Percentiles rank a stretch among this genome's conserved stretches.
Evolutionary conservation across 768 basidiomycete genomes (phyloP).

Genomic region (Mycena leptocephala): DNA sequence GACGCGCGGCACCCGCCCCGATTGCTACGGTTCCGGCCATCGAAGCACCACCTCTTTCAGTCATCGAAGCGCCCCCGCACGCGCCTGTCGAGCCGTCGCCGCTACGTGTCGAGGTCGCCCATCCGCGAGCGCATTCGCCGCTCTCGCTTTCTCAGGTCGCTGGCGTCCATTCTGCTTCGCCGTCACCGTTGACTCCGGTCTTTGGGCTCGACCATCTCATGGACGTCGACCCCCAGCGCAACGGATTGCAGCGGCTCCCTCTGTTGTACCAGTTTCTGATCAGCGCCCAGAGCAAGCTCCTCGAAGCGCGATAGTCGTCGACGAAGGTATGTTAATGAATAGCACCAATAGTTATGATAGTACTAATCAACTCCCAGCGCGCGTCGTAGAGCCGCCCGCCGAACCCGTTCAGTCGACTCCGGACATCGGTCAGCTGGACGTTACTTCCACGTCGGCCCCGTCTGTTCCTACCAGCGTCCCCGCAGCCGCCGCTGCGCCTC

Average conservation of each 20-base stretch:
- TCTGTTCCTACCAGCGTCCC: not conserved
- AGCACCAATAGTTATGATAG: not conserved
- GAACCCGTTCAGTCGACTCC: not conserved
- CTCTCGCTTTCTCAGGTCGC: conserved; percentile 28
- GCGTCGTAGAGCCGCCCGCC: not conserved
- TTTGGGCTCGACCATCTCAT: conserved; percentile 12
- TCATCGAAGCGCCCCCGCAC: not conserved
- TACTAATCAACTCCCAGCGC: not conserved
- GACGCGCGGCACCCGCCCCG: not conserved
- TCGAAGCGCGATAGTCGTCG: not conserved
- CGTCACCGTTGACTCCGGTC: conserved; percentile 28
- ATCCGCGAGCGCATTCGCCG: conserved; percentile 14
- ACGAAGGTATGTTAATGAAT: not conserved
- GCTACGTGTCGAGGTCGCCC: not conserved
- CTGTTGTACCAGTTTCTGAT: not conserved
- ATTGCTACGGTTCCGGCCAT: not conserved
- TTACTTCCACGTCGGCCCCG: not conserved
- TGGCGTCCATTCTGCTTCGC: conserved; percentile 8
- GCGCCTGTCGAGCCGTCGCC: not conserved
- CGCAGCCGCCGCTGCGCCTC: not conserved
- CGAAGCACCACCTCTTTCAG: not conserved
- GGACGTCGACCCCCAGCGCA: conserved; percentile 21
- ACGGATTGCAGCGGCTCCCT: not conserved
- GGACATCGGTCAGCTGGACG: not conserved
- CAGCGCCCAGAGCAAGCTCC: not conserved